Evolutionary conservation across 1,139 yeast species (phyloP).

Genomic region (Suhomyces choctaworum): DNA sequence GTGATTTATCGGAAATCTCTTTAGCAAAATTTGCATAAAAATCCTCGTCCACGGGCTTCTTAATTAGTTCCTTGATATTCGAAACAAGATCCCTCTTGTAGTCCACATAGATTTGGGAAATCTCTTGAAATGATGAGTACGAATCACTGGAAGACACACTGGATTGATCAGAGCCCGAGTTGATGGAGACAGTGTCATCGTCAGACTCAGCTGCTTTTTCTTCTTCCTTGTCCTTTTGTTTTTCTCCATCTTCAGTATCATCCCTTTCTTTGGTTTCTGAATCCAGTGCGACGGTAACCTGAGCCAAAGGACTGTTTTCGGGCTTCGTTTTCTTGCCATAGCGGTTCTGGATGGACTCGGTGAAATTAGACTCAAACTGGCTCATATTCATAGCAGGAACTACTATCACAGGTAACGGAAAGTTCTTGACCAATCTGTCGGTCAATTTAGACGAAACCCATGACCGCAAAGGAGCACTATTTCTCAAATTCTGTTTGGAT

Average conservation of each 20-base stretch:
- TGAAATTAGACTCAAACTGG: constrained; percentile 46
- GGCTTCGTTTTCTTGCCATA: constrained; percentile 8
- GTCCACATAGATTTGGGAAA: constrained; percentile 32
- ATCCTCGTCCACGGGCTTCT: constrained; percentile 25
- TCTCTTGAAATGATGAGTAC: constrained; percentile 44
- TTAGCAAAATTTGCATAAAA: constrained; percentile 35
- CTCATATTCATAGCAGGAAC: constrained; percentile 68
- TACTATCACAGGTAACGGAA: constrained; percentile 67
- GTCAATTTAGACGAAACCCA: constrained; percentile 64
- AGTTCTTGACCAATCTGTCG: constrained; percentile 61
- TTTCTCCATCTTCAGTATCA: constrained; percentile 3
- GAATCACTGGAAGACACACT: constrained; percentile 30
- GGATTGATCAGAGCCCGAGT: constrained; percentile 22
- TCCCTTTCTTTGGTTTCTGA: neutral
- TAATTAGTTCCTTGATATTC: constrained; percentile 19
- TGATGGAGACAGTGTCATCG: constrained; percentile 21
- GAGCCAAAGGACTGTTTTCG: neutral
- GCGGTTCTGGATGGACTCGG: constrained; percentile 21
- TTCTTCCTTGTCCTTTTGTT: neutral
- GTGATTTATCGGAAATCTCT: constrained; percentile 41
- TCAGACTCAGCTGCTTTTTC: constrained; percentile 3
- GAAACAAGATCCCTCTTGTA: constrained; percentile 28
- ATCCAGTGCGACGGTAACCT: neutral
- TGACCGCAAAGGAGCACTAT: constrained; percentile 53
- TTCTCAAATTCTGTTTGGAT: constrained; percentile 48